Evolutionary conservation across 2,329 filamentous ascomycete species (phyloP), one percentile per base, ranked within the genome.

Genomic region (Penicillium verrucosum): DNA sequence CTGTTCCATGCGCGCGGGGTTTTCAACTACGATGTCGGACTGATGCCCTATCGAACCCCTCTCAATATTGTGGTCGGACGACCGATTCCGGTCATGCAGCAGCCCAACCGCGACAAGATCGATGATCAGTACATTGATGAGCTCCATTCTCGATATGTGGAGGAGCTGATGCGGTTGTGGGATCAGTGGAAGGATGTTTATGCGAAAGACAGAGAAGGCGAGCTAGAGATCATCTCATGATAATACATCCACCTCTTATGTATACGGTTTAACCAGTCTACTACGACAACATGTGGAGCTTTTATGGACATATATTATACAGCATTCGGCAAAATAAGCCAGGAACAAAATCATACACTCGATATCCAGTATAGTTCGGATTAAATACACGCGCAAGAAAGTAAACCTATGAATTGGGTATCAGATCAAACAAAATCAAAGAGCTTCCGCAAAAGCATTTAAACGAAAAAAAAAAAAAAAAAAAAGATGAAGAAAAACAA

Each of bases 1-100:
- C 82, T 96, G 29, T 89, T 97, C 67, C 92, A 96, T 72, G 93
- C 92, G 3, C 80, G 92, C 27, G 93, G 93, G 12, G 87, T 97
- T 40, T 96, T 97, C 77, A 99, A 99, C 74, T 97, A 99, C 71
- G 94, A 99, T 72, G 90, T 97, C 14, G 94, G 94, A 4, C 78
- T 97, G 67, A 92, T 97, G 90, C 94, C 94, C 0, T 97, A 97
- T 73, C 86, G 94, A 12, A 82, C 87, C 49, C 88, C 91, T 11
- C 79, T 99, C 57, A 94, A 97, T 70, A 85, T 97, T 46, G 92
- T 99, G 12, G 89, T 96, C 14, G 93, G 93, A 4, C 82, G 84
- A 51, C 92, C 93, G 0, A 91, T 97, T 59, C 79, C 81, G 60
- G 88, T 96, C 6, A 77, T 83, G 49, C 81, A 82, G 67, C 74